These are phyloP conservation scores for Lumnitzera racemosa DNA, from an alignment of 345 rosid species.

Conservation along the genomic window DNA sequence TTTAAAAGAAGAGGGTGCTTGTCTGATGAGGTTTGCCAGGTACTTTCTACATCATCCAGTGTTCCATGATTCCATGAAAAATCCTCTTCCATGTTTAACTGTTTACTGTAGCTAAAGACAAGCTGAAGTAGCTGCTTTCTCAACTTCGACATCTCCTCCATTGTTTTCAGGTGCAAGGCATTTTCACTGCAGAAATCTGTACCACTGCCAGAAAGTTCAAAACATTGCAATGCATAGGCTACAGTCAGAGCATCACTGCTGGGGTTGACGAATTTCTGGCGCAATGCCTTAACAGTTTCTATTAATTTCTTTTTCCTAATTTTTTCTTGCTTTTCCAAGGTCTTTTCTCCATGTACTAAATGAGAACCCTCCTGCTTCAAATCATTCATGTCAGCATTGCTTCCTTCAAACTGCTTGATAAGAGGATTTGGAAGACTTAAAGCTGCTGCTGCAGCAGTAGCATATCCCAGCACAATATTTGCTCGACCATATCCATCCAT, in stretches of 20 bases:
- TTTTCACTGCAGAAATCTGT: slow-evolving; percentile 49
- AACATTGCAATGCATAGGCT: slow-evolving; percentile 65
- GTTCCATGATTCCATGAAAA: slow-evolving; percentile 81
- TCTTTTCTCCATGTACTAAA: slow-evolving; percentile 12
- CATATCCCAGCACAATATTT: slow-evolving; percentile 62
- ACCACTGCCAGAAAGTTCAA: slow-evolving; percentile 42
- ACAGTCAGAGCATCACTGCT: slow-evolving; percentile 74
- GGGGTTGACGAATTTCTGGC: slow-evolving; percentile 63
- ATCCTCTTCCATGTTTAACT: slow-evolving; percentile 20
- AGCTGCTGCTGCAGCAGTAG: slow-evolving; percentile 75
- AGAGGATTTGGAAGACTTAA: slow-evolving; percentile 77
- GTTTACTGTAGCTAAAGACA: slow-evolving; percentile 42
- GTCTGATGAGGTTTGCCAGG: slow-evolving; percentile 51
- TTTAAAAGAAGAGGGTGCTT: slow-evolving; percentile 41
- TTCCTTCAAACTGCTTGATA: slow-evolving; percentile 45
- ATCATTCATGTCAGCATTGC: slow-evolving; percentile 16
- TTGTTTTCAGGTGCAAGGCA: slow-evolving; percentile 60
- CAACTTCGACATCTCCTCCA: slow-evolving; percentile 92
- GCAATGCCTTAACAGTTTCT: slow-evolving; percentile 44
- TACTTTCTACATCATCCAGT: slow-evolving; percentile 47
- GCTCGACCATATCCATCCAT: slow-evolving; percentile 35
- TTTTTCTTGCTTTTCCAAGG: slow-evolving; percentile 39
- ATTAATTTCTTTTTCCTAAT: slow-evolving; percentile 44
- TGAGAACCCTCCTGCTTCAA: slow-evolving; percentile 13
- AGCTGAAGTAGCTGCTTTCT: slow-evolving; percentile 74